phyloP scores from a whole-genome alignment of 2,329 filamentous ascomycete genomes.

The Aspergillus ustus region DNA sequence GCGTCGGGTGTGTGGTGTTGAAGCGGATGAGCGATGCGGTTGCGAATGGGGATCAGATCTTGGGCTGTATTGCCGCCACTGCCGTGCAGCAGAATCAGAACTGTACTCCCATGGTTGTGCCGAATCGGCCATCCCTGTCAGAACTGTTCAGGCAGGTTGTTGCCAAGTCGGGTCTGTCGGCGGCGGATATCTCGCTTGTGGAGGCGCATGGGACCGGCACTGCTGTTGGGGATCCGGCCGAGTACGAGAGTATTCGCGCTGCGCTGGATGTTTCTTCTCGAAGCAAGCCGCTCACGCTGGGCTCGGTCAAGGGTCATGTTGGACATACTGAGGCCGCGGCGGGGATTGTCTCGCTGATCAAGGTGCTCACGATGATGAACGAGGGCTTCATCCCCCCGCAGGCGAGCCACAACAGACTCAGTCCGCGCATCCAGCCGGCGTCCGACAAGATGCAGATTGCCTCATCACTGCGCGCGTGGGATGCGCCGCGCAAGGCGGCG shows the following conservation, averaged over 20 bases:
- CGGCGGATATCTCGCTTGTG: constrained; percentile 34
- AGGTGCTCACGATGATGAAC: constrained; percentile 37
- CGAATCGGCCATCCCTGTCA: constrained; percentile 28
- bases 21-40: constrained; percentile 53
- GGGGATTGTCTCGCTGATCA: constrained; percentile 36
- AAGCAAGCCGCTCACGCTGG: constrained; percentile 24
- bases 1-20: constrained; percentile 49
- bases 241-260: constrained; percentile 30
- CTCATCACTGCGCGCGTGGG: constrained; percentile 22
- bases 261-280: constrained; percentile 24
- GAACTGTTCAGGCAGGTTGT: constrained; percentile 35
- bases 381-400: constrained; percentile 32
- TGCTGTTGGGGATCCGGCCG: constrained; percentile 35
- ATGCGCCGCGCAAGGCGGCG: constrained; percentile 23
- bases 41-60: constrained; percentile 50
- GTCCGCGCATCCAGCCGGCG: constrained; percentile 23
- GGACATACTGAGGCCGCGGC: constrained; percentile 42
- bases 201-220: constrained; percentile 42
- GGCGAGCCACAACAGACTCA: constrained; percentile 32
- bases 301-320: constrained; percentile 40
- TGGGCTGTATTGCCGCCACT: constrained; percentile 44
- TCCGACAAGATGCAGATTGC: constrained; percentile 21
- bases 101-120: constrained; percentile 26
- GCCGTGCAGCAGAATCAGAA: constrained; percentile 40
- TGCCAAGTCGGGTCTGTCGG: constrained; percentile 24